A percentile compares a stretch with the other conserved stretches of the same genome.
These are phyloP conservation scores for Neolecta irregularis DNA, from an alignment of 1,139 yeast genomes.

Conservation along the genomic window DNA sequence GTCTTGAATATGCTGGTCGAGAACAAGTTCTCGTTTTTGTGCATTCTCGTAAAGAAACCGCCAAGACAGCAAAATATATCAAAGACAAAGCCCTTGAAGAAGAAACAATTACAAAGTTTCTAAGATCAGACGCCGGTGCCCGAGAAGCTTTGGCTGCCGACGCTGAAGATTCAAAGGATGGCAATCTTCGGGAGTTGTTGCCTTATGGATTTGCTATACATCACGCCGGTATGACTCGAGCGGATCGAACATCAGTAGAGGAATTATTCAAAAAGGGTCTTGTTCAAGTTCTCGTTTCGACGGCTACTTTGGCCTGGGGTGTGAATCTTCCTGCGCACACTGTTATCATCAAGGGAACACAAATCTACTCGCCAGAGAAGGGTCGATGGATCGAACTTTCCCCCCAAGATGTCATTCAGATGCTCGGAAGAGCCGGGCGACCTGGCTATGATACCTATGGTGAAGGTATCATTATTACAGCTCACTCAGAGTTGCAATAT, in stretches of 20 bases:
- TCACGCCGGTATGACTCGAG: constrained; percentile 76
- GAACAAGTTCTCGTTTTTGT: constrained; percentile 82
- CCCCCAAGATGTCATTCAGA: constrained; percentile 87
- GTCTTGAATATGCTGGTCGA: constrained; percentile 46
- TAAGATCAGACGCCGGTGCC: constrained; percentile 40
- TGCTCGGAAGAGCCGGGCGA: constrained; percentile 93
- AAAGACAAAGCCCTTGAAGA: constrained; percentile 45
- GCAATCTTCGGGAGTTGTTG: constrained; percentile 43
- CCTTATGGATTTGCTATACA: constrained; percentile 77
- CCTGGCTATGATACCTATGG: constrained; percentile 88
- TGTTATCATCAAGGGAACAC: constrained; percentile 88
- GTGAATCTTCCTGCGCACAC: constrained; percentile 95
- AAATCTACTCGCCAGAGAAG: constrained; percentile 77
- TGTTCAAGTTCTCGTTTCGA: constrained; percentile 67
- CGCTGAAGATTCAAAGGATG: constrained; percentile 39
- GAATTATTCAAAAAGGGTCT: constrained; percentile 81
- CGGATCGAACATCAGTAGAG: constrained; percentile 66
- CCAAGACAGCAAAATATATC: constrained; percentile 63
- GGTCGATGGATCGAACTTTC: constrained; percentile 82
- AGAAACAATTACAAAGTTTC: constrained; percentile 34
- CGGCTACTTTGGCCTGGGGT: constrained; percentile 98
- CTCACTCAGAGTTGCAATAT: constrained; percentile 73
- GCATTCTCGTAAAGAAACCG: constrained; percentile 86
- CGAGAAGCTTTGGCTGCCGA: constrained; percentile 54
- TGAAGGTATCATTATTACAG: constrained; percentile 84